Base-by-base conservation (phyloP, 2,329 filamentous ascomycete species). In the Fusarium sp. region DNA sequence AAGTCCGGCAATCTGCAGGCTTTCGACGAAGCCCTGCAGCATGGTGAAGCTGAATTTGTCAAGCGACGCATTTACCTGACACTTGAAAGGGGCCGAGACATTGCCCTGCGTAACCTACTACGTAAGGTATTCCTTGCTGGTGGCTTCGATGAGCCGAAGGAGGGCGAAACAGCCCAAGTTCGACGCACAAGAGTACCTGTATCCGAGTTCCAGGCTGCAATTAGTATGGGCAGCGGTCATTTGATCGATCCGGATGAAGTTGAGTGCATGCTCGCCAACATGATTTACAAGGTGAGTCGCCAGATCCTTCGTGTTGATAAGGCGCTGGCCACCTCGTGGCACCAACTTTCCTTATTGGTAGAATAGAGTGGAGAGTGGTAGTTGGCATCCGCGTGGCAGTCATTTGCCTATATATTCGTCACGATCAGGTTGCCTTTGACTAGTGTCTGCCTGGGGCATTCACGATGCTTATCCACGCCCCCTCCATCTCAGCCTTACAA, bases 1-100 rank as follows among this genome's bases (percentile, higher is more conserved):
- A 92, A 91, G 71, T 87, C 84, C 58, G 95, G 94, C 30, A 90
- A 97, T 71, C 87, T 99, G 11, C 86, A 89, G 51, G 91, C 89
- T 13, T 98, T 98, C 73, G 94, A 97, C 73, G 81, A 88, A 19
- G 94, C 94, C 3, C 85, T 99, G 27, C 86, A 90, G 49, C 88
- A 90, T 9, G 91, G 92, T 25, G 94, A 98, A 79, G 89, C 94
- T n/a, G 92, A 96, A 71, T 97, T 98, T 71, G 94, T 98, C 67
- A 95, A 92, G 78, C 88, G 92, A 30, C 91, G 95, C 44, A 97
- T 99, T 71, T 99, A 98, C 78, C 87, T 99, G 22, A 97, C 96
- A 0, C 85, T 99, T 0, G 96, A 99, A 77, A 88, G 96, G 43
- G 93, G 93, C 14, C 91, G 96, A 49, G 96, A 99, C 75, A 93